phyloP scores from a whole-genome alignment of 2,329 filamentous ascomycete genomes.

The Macrophomina phaseolina region DNA sequence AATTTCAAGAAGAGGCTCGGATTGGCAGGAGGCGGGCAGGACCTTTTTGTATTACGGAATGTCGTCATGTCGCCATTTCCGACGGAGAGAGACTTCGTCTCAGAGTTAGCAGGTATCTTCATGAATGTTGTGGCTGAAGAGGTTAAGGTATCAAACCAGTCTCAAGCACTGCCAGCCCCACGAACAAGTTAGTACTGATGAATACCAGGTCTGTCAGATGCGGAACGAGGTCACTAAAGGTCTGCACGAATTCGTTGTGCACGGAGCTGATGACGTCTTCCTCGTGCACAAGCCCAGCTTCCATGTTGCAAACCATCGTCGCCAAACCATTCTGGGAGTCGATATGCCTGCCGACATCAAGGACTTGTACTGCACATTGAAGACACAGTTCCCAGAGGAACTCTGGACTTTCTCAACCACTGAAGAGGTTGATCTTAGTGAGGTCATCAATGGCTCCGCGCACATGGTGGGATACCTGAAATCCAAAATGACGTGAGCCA shows the following conservation, averaged over 20 bases:
- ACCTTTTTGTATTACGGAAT: conserved; percentile 54
- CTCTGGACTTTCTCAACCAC: conserved; percentile 38
- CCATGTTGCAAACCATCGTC: conserved; percentile 48
- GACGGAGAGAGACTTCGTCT: conserved; percentile 48
- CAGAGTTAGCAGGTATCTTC: conserved; percentile 44
- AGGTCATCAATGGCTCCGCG: conserved; percentile 31
- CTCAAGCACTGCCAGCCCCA: too few relatives aligned
- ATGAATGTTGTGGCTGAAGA: conserved; percentile 40
- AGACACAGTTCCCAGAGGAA: conserved; percentile 35
- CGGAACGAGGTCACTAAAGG: conserved; percentile 45
- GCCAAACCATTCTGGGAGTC: conserved; percentile 47
- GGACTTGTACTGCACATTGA: conserved; percentile 35
- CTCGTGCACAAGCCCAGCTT: conserved; percentile 49
- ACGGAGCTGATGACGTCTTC: conserved; percentile 42
- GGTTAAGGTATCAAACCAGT: conserved; percentile 3
- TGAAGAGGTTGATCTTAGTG: conserved; percentile 34
- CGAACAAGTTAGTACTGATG: background rate
- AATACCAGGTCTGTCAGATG: conserved; percentile 31
- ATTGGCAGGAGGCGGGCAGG: conserved; percentile 38
- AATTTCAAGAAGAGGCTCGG: conserved; percentile 52
- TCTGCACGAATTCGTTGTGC: conserved; percentile 48
- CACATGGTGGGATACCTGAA: conserved; percentile 1
- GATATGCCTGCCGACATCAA: conserved; percentile 33
- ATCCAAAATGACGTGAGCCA: background rate
- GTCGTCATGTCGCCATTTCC: conserved; percentile 57